phyloP scores from a whole-genome alignment of 441 rosid genomes.

The Kokia cookei region DNA sequence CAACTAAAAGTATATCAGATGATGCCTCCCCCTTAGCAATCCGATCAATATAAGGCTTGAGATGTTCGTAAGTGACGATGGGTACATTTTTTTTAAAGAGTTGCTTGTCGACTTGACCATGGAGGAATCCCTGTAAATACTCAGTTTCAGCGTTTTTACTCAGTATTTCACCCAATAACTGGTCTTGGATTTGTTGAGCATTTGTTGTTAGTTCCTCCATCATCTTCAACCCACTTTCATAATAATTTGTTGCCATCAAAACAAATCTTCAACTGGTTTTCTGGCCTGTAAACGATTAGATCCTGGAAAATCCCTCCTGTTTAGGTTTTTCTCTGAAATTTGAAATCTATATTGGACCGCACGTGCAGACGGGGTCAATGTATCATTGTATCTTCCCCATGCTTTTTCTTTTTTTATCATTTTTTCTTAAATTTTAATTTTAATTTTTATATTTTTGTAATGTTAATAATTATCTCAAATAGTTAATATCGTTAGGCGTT shows the following conservation, averaged over 20 bases:
- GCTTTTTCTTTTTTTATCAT: no score
- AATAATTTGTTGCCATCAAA: not conserved
- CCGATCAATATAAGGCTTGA: slow-evolving; percentile 55
- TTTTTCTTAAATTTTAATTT: no score
- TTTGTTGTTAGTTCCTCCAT: not conserved
- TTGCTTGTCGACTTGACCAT: not conserved
- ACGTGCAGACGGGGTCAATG: no score
- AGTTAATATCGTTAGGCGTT: no score
- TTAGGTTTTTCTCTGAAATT: no score
- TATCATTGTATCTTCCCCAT: no score
- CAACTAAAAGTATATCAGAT: slow-evolving; percentile 19
- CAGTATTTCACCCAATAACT: not conserved
- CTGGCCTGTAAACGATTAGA: not conserved
- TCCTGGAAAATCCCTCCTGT: no score
- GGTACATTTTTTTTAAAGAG: slow-evolving; percentile 34
- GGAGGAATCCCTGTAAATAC: not conserved
- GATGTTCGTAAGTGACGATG: slow-evolving; percentile 60
- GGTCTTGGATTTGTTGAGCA: not conserved
- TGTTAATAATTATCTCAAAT: no score
- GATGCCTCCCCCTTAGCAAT: slow-evolving; percentile 61
- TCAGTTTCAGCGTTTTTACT: not conserved
- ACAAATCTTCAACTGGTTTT: not conserved
- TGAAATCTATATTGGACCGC: not conserved
- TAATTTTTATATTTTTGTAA: no score
- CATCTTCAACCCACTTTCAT: not conserved